Percentiles rank a stretch among this genome's conserved stretches.
phyloP scores from a whole-genome alignment of 306 rosid genomes.

The Gastrolobium bilobum region DNA sequence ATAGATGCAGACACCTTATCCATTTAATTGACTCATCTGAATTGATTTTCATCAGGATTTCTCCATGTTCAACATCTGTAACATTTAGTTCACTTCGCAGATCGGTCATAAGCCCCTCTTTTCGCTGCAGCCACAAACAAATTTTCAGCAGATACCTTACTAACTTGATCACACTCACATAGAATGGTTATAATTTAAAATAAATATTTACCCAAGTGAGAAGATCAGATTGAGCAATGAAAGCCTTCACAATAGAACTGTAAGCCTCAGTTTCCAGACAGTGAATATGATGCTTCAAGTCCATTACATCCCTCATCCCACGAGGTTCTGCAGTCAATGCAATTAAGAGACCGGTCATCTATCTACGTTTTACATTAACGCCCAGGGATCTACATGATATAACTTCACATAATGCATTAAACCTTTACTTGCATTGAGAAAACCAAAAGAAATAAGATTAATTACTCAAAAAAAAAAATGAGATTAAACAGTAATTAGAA shows the following conservation, averaged over 20 bases:
- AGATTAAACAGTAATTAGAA: background rate
- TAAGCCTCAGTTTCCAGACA: conserved; percentile 57
- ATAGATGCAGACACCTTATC: conserved; percentile 53
- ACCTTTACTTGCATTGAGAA: conserved; percentile 14
- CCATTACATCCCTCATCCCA: conserved; percentile 42
- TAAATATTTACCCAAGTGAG: conserved; percentile 55
- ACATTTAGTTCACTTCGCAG: conserved; percentile 60
- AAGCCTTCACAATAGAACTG: conserved; percentile 56
- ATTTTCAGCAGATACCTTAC: conserved; percentile 8
- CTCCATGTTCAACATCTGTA: conserved; percentile 58
- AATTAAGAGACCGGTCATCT: conserved; percentile 42
- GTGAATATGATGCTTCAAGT: conserved; percentile 52
- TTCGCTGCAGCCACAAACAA: conserved; percentile 48
- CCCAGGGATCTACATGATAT: background rate
- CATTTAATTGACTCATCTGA: conserved; percentile 48
- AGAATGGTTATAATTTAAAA: background rate
- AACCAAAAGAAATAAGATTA: conserved; percentile 19
- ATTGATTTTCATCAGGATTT: conserved; percentile 46
- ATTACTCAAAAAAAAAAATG: background rate
- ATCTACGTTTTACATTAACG: conserved; percentile 9
- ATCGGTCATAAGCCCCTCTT: conserved; percentile 60
- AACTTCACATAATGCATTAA: conserved; percentile 37
- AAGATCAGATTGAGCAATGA: conserved; percentile 61
- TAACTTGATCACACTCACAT: background rate
- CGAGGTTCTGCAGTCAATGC: conserved; percentile 49